phyloP scores from a whole-genome alignment of 106 monocot species.

The Dendrobium chrysotoxum region DNA sequence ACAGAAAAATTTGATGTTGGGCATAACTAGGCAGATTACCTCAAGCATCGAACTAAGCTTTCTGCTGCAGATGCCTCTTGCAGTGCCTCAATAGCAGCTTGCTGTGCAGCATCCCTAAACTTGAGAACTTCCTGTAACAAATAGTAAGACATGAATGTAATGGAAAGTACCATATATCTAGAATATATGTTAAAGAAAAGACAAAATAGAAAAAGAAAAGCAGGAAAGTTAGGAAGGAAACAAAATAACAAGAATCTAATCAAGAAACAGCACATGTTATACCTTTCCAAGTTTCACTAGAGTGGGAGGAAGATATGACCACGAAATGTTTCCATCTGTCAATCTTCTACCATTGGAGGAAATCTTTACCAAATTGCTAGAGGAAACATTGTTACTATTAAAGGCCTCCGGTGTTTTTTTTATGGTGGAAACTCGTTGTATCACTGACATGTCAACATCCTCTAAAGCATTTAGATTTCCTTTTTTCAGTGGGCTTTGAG shows the following conservation, averaged over 20 bases:
- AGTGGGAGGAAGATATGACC: conserved; percentile 51
- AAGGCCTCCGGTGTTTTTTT: conserved; percentile 40
- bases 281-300: conserved; percentile 80
- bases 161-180: too few relatives aligned
- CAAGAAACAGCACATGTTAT: neutral
- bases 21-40: conserved; percentile 17
- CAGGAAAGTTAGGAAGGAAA: too few relatives aligned
- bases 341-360: conserved; percentile 17
- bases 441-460: conserved; percentile 25
- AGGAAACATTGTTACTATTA: conserved; percentile 20
- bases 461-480: conserved; percentile 19
- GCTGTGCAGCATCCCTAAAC: conserved; percentile 45
- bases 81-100: conserved; percentile 53
- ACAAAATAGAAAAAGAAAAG: neutral
- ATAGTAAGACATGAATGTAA: neutral
- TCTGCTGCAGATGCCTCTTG: conserved; percentile 65
- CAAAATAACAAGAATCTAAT: too few relatives aligned
- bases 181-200: neutral
- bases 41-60: conserved; percentile 46
- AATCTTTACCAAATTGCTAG: conserved; percentile 42
- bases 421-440: conserved; percentile 13
- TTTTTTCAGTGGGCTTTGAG: conserved; percentile 29
- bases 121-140: conserved; percentile 34
- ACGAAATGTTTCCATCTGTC: conserved; percentile 56
- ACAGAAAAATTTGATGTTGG: neutral